A percentile compares a stretch with the other conserved stretches of the same genome.
These are phyloP conservation scores for Aspergillus tanneri DNA, from an alignment of 2,329 filamentous ascomycete genomes.

Conservation along the genomic window DNA sequence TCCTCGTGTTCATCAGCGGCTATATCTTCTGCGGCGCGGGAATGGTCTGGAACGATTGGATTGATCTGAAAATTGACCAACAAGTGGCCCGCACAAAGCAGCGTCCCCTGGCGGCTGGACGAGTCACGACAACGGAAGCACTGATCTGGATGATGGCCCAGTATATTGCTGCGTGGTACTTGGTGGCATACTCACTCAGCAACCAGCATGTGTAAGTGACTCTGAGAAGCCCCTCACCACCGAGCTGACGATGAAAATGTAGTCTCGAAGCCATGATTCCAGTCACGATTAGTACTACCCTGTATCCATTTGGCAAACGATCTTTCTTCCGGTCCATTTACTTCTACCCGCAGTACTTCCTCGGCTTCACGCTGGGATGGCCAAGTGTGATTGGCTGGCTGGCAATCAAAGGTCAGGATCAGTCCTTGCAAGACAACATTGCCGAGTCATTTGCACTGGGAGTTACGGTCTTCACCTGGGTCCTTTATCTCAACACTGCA, in stretches of 20 bases:
- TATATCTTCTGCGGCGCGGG: slow-evolving; percentile 31
- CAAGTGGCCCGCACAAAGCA: slow-evolving; percentile 30
- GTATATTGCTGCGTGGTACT: slow-evolving; percentile 1
- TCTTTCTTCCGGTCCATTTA: slow-evolving; percentile 5
- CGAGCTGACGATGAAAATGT: not conserved
- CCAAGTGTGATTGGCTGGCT: slow-evolving; percentile 2
- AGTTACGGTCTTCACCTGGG: slow-evolving; percentile 10
- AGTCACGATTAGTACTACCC: slow-evolving; percentile 7
- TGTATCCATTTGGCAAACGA: slow-evolving; percentile 15
- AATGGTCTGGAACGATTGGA: slow-evolving; percentile 34
- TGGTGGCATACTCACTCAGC: no score
- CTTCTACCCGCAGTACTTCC: slow-evolving; percentile 16
- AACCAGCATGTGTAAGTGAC: slow-evolving; percentile 1
- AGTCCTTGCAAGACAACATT: not conserved
- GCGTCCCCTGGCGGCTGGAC: slow-evolving; percentile 26
- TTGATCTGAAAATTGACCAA: slow-evolving; percentile 30
- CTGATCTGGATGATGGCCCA: slow-evolving; percentile 16
- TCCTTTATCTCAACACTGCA: slow-evolving; percentile 15
- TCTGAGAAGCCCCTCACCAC: not conserved
- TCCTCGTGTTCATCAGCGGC: slow-evolving; percentile 22
- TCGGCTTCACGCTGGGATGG: slow-evolving; percentile 6
- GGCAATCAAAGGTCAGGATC: slow-evolving; percentile 8
- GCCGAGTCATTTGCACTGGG: not conserved
- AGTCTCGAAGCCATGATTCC: slow-evolving; percentile 9
- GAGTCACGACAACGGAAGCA: slow-evolving; percentile 23